Percentiles rank a stretch among this genome's conserved stretches.
Evolutionary conservation across 1,284 basidiomycete species (phyloP).

Genomic region (Laetiporus sulphureus): DNA sequence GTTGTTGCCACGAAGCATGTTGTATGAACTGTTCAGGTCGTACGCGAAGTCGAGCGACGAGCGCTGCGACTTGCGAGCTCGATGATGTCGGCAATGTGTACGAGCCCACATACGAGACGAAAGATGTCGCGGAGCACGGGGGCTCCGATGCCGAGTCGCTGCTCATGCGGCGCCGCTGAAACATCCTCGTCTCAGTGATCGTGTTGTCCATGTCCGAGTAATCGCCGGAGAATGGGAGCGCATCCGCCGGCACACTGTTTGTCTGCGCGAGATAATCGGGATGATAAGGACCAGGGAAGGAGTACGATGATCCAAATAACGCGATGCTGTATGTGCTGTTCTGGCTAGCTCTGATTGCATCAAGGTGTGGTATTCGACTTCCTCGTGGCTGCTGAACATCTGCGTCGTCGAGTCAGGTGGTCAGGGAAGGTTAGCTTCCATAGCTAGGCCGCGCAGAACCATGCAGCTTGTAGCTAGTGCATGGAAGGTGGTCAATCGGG

Average conservation of each 20-base stretch:
- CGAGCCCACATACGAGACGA: conserved; percentile 30
- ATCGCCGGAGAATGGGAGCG: conserved; percentile 43
- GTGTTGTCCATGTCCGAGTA: conserved; percentile 31
- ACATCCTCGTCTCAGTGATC: conserved; percentile 39
- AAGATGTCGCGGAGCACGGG: conserved; percentile 35
- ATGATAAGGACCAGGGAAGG: conserved; percentile 65
- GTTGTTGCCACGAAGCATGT: conserved; percentile 42
- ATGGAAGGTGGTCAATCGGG: too few species aligned
- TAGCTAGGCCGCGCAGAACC: too few species aligned
- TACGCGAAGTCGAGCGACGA: conserved; percentile 62
- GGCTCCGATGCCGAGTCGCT: conserved; percentile 55
- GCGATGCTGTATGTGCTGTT: too few species aligned
- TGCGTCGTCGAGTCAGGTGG: conserved; percentile 60
- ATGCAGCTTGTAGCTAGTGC: too few species aligned
- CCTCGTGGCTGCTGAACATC: conserved; percentile 29
- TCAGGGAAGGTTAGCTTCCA: conserved; percentile 53
- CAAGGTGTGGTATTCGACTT: conserved; percentile 32
- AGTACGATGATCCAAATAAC: conserved; percentile 27
- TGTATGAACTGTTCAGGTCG: conserved; percentile 25
- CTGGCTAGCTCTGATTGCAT: conserved; percentile 58
- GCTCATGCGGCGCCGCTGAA: conserved; percentile 67
- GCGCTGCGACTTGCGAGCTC: conserved; percentile 36
- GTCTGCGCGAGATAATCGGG: conserved; percentile 58
- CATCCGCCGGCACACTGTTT: conserved; percentile 37
- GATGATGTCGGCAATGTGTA: conserved; percentile 31